Conservation (phyloP, 495 filamentous ascomycete genomes). For the Penicillium pulvis region DNA sequence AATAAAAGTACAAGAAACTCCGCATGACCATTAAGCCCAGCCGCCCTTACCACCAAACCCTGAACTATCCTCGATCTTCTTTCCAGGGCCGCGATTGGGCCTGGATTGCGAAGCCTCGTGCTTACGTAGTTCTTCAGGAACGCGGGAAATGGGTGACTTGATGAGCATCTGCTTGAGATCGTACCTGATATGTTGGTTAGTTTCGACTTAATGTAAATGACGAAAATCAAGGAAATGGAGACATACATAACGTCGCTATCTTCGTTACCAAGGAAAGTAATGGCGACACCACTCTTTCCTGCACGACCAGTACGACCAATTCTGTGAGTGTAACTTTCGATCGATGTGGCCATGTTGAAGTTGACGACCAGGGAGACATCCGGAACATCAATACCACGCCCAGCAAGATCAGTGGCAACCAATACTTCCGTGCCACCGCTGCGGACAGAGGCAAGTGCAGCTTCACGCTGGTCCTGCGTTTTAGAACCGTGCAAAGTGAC, state of each 20-base stretch:
- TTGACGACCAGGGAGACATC: constrained; percentile 95
- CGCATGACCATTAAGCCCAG: constrained; percentile 30
- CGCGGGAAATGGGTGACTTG: constrained; percentile 85
- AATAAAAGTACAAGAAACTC: not conserved
- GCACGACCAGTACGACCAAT: constrained; percentile 98
- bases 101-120: constrained; percentile 95
- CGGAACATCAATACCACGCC: constrained; percentile 95
- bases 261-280: constrained; percentile 94
- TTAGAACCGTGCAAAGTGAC: constrained; percentile 95
- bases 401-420: constrained; percentile 96
- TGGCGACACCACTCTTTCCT: constrained; percentile 94
- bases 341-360: constrained; percentile 96
- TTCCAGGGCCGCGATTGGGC: constrained; percentile 56
- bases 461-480: constrained; percentile 96
- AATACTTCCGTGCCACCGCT: constrained; percentile 79
- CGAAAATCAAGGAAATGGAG: constrained; percentile 5
- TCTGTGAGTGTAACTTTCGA: constrained; percentile 97
- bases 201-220: not conserved
- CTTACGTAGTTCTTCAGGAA: constrained; percentile 90
- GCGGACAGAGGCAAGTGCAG: constrained; percentile 84
- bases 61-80: constrained; percentile 64
- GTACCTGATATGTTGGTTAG: constrained; percentile 47
- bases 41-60: constrained; percentile 63
- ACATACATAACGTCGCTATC: constrained; percentile 89
- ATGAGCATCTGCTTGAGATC: constrained; percentile 95